A percentile compares a stretch with the other conserved stretches of the same genome.
Conservation (phyloP, 1,139 yeast species). For the Taphrina deformans region DNA sequence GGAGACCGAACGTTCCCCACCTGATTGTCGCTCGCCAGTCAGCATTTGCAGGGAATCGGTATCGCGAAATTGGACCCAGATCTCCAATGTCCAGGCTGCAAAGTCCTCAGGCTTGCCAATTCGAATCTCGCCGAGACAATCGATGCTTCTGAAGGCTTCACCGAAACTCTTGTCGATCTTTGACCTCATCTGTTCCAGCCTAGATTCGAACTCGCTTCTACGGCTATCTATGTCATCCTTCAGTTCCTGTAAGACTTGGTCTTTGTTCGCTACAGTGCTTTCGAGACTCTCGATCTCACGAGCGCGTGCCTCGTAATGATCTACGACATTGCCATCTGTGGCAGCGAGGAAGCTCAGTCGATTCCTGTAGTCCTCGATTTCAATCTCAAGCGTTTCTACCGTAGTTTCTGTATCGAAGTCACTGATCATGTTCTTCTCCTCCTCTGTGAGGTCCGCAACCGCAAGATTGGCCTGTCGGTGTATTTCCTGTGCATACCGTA, state of each 20-base stretch:
- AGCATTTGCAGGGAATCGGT: conserved; percentile 66
- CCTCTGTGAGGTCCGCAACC: conserved; percentile 1
- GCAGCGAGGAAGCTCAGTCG: conserved; percentile 44
- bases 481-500: conserved; percentile 6
- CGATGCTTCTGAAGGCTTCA: conserved; percentile 66
- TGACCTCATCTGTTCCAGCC: conserved; percentile 54
- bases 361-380: conserved; percentile 43
- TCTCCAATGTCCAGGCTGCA: conserved; percentile 79
- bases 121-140: conserved; percentile 79
- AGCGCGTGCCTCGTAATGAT: conserved; percentile 42
- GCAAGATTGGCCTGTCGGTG: conserved; percentile 4
- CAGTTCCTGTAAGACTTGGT: conserved; percentile 43
- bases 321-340: conserved; percentile 39
- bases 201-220: conserved; percentile 59
- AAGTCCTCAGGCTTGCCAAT: conserved; percentile 57
- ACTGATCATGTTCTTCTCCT: conserved; percentile 4
- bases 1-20: conserved; percentile 96
- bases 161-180: conserved; percentile 65
- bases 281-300: conserved; percentile 44
- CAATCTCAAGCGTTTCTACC: conserved; percentile 42
- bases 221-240: conserved; percentile 50
- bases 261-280: conserved; percentile 42
- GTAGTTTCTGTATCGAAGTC: conserved; percentile 26
- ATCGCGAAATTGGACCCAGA: conserved; percentile 81
- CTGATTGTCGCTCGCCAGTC: conserved; percentile 88